phyloP scores from a whole-genome alignment of 2,329 filamentous ascomycete species.

The Ramularia endophylla region DNA sequence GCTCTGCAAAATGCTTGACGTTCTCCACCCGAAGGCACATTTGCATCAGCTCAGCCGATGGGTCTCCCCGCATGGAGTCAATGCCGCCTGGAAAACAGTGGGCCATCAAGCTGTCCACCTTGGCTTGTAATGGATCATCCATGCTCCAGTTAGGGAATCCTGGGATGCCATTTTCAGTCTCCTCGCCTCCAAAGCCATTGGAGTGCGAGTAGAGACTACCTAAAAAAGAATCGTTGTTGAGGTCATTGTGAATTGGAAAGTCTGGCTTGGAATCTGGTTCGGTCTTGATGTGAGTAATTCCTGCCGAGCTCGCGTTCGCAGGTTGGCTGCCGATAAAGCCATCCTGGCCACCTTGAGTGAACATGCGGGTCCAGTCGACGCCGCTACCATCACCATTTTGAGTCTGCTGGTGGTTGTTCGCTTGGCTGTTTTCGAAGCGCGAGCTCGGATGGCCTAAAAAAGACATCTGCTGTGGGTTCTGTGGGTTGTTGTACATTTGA shows the following conservation, averaged over 20 bases:
- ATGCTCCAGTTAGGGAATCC: slow-evolving; percentile 38
- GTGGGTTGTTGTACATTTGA: slow-evolving; percentile 24
- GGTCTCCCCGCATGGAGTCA: slow-evolving; percentile 50
- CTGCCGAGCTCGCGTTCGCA: slow-evolving; percentile 38
- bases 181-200: slow-evolving; percentile 37
- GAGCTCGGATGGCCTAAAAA: slow-evolving; percentile 35
- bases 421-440: slow-evolving; percentile 33
- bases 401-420: slow-evolving; percentile 25
- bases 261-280: slow-evolving; percentile 36
- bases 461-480: slow-evolving; percentile 27
- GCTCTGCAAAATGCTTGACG: slow-evolving; percentile 63
- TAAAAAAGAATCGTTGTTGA: slow-evolving; percentile 44
- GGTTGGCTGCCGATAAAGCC: slow-evolving; percentile 43
- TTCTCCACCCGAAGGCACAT: slow-evolving; percentile 60
- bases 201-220: slow-evolving; percentile 43
- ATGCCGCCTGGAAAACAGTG: slow-evolving; percentile 52
- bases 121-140: slow-evolving; percentile 42
- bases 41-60: slow-evolving; percentile 38
- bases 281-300: slow-evolving; percentile 34
- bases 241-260: slow-evolving; percentile 35
- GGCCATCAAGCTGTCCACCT: slow-evolving; percentile 41
- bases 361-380: slow-evolving; percentile 42
- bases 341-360: slow-evolving; percentile 41
- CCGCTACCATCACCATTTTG: slow-evolving; percentile 28
- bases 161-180: slow-evolving; percentile 28